Conservation (phyloP, 345 rosid genomes). For the Orychophragmus violaceus region DNA sequence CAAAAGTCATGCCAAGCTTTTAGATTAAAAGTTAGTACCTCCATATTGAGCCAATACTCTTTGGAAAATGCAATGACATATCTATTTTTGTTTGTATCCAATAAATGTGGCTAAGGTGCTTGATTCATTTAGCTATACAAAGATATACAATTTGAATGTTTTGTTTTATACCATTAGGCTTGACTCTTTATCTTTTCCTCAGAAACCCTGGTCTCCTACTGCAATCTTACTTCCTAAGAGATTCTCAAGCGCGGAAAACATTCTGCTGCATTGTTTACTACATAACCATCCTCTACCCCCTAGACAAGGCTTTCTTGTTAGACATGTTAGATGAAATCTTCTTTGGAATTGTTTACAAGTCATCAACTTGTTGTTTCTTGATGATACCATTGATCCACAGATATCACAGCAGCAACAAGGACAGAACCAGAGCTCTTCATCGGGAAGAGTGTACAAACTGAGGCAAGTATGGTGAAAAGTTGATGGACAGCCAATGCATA, state of each 20-base stretch:
- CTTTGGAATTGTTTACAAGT: conserved; percentile 52
- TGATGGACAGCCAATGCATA: conserved; percentile 53
- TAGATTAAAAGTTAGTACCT: not conserved
- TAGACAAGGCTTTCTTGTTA: conserved; percentile 7
- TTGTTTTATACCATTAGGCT: too few relatives aligned
- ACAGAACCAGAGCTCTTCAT: conserved; percentile 65
- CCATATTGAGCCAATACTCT: not conserved
- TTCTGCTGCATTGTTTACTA: conserved; percentile 37
- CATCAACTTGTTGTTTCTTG: not conserved
- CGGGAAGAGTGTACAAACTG: conserved; percentile 45
- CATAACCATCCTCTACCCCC: conserved; percentile 44
- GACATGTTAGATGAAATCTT: conserved; percentile 48
- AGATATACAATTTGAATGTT: too few relatives aligned
- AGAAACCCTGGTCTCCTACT: too few relatives aligned
- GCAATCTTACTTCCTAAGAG: conserved; percentile 46
- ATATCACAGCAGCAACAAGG: conserved; percentile 61
- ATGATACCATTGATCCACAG: conserved; percentile 31
- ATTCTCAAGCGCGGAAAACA: conserved; percentile 29
- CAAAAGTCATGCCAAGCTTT: not conserved
- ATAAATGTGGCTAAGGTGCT: too few relatives aligned
- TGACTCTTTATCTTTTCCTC: too few relatives aligned
- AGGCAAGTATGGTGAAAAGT: conserved; percentile 44
- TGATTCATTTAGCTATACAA: too few relatives aligned
- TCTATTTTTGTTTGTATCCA: too few relatives aligned
- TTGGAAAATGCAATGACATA: too few relatives aligned